A percentile compares a stretch with the other conserved stretches of the same genome.
phyloP scores from a whole-genome alignment of 208 protist species.

The Acanthamoeba pearcei region DNA sequence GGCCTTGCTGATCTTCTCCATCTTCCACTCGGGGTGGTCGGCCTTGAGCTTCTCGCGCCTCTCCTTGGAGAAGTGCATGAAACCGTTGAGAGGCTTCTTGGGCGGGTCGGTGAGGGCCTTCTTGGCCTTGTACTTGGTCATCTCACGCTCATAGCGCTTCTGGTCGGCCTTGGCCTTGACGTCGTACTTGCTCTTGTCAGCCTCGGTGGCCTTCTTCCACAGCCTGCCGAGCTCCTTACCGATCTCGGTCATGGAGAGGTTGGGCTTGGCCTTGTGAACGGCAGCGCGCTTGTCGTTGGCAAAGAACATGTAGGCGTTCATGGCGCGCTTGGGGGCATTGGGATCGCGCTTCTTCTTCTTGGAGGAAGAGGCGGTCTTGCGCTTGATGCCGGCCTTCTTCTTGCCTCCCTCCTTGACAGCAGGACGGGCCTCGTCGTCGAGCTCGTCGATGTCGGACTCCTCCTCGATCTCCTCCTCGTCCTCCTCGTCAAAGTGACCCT shows the following conservation, averaged over 20 bases:
- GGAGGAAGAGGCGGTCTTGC: background rate
- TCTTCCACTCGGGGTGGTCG: too few species aligned
- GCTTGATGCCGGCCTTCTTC: too few species aligned
- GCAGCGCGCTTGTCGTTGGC: constrained; percentile 1
- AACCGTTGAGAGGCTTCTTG: too few species aligned
- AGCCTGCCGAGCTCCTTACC: background rate
- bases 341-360: constrained; percentile 53
- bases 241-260: constrained; percentile 8
- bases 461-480: too few species aligned
- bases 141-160: background rate
- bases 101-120: too few species aligned
- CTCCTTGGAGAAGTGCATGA: too few species aligned
- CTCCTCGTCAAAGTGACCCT: too few species aligned
- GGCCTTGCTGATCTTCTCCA: too few species aligned
- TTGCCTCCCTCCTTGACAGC: too few species aligned
- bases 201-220: constrained; percentile 38
- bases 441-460: too few species aligned
- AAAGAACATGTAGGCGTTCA: constrained; percentile 71
- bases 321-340: constrained; percentile 58
- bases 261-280: constrained; percentile 2
- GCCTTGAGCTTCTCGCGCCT: too few species aligned
- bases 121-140: constrained; percentile 7
- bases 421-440: too few species aligned
- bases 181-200: constrained; percentile 9
- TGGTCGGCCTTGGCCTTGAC: constrained; percentile 15